Evolutionary conservation across 2,329 filamentous ascomycete genomes (phyloP).

Genomic region (Westerdykella ornata): DNA sequence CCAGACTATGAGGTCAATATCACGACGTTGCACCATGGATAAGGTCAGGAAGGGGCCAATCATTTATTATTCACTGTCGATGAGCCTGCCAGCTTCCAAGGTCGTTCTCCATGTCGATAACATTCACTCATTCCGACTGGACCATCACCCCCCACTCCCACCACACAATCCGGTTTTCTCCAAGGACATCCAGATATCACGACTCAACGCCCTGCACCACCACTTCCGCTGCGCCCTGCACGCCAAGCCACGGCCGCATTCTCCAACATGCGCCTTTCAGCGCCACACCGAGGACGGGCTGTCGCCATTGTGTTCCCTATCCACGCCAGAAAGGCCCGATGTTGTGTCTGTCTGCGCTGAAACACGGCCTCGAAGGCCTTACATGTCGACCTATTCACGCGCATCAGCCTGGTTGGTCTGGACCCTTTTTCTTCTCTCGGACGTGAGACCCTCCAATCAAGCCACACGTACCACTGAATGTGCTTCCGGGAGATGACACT

Average conservation of each 20-base stretch:
- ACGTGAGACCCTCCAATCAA: slow-evolving; percentile 18
- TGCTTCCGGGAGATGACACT: slow-evolving; percentile 55
- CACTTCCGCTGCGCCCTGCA: slow-evolving; percentile 5
- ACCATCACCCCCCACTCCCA: too few relatives aligned
- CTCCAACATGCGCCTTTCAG: slow-evolving; percentile 28
- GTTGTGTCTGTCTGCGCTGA: slow-evolving; percentile 62
- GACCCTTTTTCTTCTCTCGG: slow-evolving; percentile 3
- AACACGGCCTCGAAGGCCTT: slow-evolving; percentile 65
- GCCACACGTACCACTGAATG: slow-evolving; percentile 52
- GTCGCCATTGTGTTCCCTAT: slow-evolving; percentile 42
- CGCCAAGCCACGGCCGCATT: slow-evolving; percentile 16
- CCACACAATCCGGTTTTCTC: too few relatives aligned
- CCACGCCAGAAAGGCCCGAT: slow-evolving; percentile 61
- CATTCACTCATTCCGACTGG: neutral
- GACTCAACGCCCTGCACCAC: too few relatives aligned
- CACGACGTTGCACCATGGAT: too few relatives aligned
- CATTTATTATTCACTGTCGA: too few relatives aligned
- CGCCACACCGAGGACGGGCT: slow-evolving; percentile 18
- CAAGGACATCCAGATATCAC: too few relatives aligned
- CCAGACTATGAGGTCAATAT: neutral
- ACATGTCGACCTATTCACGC: slow-evolving; percentile 54
- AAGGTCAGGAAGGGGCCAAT: too few relatives aligned
- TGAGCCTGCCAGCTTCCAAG: neutral
- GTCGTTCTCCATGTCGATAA: neutral
- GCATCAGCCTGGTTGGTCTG: slow-evolving; percentile 9